Evolutionary conservation across 768 basidiomycete species (phyloP).

Genomic region (Filobasidium wieringae): DNA sequence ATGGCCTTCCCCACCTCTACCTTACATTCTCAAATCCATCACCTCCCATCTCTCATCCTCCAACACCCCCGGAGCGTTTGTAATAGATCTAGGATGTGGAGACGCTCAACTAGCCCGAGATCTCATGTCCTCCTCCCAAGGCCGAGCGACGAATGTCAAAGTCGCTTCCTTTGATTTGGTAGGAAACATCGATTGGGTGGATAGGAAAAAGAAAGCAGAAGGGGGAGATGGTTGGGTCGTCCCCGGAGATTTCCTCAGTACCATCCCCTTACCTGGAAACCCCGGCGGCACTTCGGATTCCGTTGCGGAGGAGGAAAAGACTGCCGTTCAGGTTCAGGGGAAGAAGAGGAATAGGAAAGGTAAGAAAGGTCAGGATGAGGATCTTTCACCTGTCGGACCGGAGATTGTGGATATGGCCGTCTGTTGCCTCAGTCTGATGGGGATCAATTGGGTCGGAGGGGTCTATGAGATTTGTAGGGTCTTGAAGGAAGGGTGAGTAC

Average conservation of each 20-base stretch:
- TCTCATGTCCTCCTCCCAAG: slow-evolving; percentile 37
- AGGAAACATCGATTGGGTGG: slow-evolving; percentile 19
- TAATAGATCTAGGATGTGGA: slow-evolving; percentile 91
- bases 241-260: slow-evolving; percentile 76
- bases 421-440: slow-evolving; percentile 93
- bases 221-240: slow-evolving; percentile 61
- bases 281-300: slow-evolving; percentile 20
- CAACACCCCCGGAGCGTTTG: slow-evolving; percentile 46
- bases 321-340: background rate
- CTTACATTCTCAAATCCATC: slow-evolving; percentile 59
- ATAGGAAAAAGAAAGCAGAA: slow-evolving; percentile 21
- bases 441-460: slow-evolving; percentile 86
- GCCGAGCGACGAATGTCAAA: slow-evolving; percentile 43
- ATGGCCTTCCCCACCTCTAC: slow-evolving; percentile 92
- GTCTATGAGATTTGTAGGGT: slow-evolving; percentile 82
- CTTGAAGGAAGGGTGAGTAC: slow-evolving; percentile 61
- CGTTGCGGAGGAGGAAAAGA: background rate
- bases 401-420: slow-evolving; percentile 82
- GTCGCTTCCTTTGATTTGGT: slow-evolving; percentile 38
- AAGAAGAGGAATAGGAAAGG: slow-evolving; percentile 41
- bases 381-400: slow-evolving; percentile 44
- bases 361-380: slow-evolving; percentile 32
- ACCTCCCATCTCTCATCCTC: slow-evolving; percentile 48
- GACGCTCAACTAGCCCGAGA: slow-evolving; percentile 75
- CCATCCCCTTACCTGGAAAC: slow-evolving; percentile 68